Conservation (phyloP, 495 filamentous ascomycete species). For the Penicillium canescens region DNA sequence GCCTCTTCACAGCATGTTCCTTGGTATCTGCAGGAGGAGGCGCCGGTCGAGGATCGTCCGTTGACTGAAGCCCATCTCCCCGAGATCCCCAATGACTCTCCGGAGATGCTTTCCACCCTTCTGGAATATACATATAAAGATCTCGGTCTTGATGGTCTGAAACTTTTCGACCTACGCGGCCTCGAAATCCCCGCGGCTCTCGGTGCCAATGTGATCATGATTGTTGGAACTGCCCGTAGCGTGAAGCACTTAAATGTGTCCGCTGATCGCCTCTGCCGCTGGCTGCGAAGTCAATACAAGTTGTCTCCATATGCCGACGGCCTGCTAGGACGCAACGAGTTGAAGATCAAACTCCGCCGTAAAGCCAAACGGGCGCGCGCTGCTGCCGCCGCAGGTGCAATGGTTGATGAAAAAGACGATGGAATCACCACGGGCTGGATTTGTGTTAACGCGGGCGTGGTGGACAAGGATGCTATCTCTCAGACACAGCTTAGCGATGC, state of each 20-base stretch:
- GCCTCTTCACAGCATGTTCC: slow-evolving; percentile 46
- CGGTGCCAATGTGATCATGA: slow-evolving; percentile 85
- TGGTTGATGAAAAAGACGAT: slow-evolving; percentile 61
- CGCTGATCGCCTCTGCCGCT: slow-evolving; percentile 84
- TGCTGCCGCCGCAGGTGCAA: slow-evolving; percentile 57
- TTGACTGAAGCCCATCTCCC: slow-evolving; percentile 69
- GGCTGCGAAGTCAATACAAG: slow-evolving; percentile 71
- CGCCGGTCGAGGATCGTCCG: slow-evolving; percentile 46
- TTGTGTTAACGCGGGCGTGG: slow-evolving; percentile 81
- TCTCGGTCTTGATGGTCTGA: slow-evolving; percentile 77
- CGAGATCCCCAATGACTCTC: slow-evolving; percentile 70
- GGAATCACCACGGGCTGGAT: slow-evolving; percentile 93
- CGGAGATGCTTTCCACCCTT: slow-evolving; percentile 68
- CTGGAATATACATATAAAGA: slow-evolving; percentile 79
- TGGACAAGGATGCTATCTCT: slow-evolving; percentile 50
- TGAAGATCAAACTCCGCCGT: slow-evolving; percentile 81
- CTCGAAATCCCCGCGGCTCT: slow-evolving; percentile 85
- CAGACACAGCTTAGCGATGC: slow-evolving; percentile 37
- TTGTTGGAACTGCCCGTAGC: slow-evolving; percentile 88
- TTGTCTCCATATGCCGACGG: slow-evolving; percentile 81
- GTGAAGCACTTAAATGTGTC: slow-evolving; percentile 93
- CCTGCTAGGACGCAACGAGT: slow-evolving; percentile 82
- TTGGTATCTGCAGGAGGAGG: slow-evolving; percentile 85
- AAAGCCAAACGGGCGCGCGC: slow-evolving; percentile 78
- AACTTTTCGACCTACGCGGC: slow-evolving; percentile 75